These are phyloP conservation scores for Monilinia fructicola DNA, from an alignment of 2,329 filamentous ascomycete genomes.

Conservation along the genomic window DNA sequence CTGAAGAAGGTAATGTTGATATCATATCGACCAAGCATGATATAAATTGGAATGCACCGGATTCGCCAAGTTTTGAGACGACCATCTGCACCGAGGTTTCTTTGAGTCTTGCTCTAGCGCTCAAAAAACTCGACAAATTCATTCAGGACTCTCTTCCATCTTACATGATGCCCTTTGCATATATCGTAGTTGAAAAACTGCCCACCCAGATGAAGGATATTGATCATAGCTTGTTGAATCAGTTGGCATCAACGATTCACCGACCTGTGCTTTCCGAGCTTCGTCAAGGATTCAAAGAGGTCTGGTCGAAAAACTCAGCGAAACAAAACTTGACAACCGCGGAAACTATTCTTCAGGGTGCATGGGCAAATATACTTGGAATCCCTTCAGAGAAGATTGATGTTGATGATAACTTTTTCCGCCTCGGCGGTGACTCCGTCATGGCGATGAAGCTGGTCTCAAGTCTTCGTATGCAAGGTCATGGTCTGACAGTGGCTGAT, in stretches of 20 bases:
- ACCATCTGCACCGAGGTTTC: conserved; percentile 34
- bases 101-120: conserved; percentile 38
- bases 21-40: background rate
- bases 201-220: conserved; percentile 36
- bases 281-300: conserved; percentile 35
- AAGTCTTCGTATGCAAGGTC: conserved; percentile 30
- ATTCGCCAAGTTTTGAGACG: conserved; percentile 28
- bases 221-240: conserved; percentile 39
- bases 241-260: background rate
- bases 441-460: conserved; percentile 49
- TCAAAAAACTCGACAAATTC: conserved; percentile 46
- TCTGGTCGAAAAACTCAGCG: conserved; percentile 40
- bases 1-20: background rate
- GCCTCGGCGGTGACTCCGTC: conserved; percentile 43
- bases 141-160: conserved; percentile 47
- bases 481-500: conserved; percentile 46
- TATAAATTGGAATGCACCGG: background rate
- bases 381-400: conserved; percentile 38
- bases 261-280: conserved; percentile 29
- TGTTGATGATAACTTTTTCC: conserved; percentile 44
- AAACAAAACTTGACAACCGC: conserved; percentile 35
- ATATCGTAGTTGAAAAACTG: conserved; percentile 45
- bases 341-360: conserved; percentile 41
- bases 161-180: conserved; percentile 49
- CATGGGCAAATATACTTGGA: conserved; percentile 39